These are phyloP conservation scores for Botrytis fragariae DNA, from an alignment of 2,329 filamentous ascomycete genomes.

Conservation along the genomic window DNA sequence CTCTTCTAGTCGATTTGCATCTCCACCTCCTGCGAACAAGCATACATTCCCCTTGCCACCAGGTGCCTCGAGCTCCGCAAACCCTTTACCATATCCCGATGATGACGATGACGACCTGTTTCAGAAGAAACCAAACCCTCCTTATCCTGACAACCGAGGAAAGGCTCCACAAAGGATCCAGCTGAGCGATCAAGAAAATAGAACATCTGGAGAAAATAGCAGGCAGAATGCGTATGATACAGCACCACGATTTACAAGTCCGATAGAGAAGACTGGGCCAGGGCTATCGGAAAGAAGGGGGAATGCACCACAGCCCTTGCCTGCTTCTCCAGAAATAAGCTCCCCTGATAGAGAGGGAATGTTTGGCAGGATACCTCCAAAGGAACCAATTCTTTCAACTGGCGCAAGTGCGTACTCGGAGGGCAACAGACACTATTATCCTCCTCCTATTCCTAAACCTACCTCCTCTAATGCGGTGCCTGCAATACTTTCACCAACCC, in stretches of 20 bases:
- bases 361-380: conserved; percentile 59
- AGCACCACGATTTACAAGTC: conserved; percentile 38
- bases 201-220: conserved; percentile 24
- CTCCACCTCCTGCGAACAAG: conserved; percentile 49
- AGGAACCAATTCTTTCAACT: conserved; percentile 26
- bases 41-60: conserved; percentile 63
- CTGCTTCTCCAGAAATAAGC: conserved; percentile 76
- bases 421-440: conserved; percentile 49
- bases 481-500: conserved; percentile 33
- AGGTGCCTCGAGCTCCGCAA: conserved; percentile 68
- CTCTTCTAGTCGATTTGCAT: conserved; percentile 46
- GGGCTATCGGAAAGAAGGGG: conserved; percentile 78
- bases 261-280: conserved; percentile 57
- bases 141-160: conserved; percentile 39
- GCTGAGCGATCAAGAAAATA: conserved; percentile 25
- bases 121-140: conserved; percentile 26
- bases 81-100: conserved; percentile 69
- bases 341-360: conserved; percentile 74
- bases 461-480: conserved; percentile 28
- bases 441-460: conserved; percentile 48
- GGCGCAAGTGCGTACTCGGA: conserved; percentile 29
- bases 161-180: conserved; percentile 28
- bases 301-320: conserved; percentile 76
- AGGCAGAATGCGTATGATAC: conserved; percentile 38
- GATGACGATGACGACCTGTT: conserved; percentile 53